phyloP scores from a whole-genome alignment of 768 basidiomycete genomes.

The Nidularia pulvinata region DNA sequence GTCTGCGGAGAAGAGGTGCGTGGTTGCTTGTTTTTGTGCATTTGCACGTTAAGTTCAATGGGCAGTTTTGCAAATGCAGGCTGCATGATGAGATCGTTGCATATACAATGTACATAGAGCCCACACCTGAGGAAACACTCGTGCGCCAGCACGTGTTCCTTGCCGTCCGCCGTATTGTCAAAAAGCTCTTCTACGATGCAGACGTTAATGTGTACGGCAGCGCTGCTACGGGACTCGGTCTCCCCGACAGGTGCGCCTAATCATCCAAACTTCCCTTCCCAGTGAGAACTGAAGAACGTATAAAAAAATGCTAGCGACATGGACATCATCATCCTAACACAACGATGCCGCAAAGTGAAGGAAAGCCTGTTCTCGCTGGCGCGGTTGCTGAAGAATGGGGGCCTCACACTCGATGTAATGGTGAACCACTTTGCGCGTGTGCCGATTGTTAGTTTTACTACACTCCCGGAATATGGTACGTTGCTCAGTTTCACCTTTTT shows the following conservation, averaged over 20 bases:
- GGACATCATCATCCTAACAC: conserved; percentile 49
- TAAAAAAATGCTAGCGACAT: too few relatives aligned
- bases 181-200: conserved; percentile 39
- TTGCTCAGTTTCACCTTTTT: background rate
- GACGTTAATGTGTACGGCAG: conserved; percentile 61
- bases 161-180: conserved; percentile 43
- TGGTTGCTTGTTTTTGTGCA: background rate
- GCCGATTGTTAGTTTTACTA: conserved; percentile 64
- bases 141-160: conserved; percentile 44
- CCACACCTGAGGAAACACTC: conserved; percentile 49
- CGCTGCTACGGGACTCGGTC: conserved; percentile 55
- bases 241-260: conserved; percentile 56
- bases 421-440: conserved; percentile 36
- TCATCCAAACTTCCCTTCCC: too few relatives aligned
- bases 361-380: conserved; percentile 47
- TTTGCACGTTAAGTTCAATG: background rate
- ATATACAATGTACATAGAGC: conserved; percentile 51
- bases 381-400: conserved; percentile 35
- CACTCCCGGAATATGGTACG: conserved; percentile 36
- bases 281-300: too few relatives aligned
- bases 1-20: background rate
- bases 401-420: conserved; percentile 34
- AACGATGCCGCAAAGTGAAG: conserved; percentile 26
- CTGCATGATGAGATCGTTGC: conserved; percentile 66
- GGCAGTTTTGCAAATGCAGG: conserved; percentile 24